Conservation (phyloP, 2,329 filamentous ascomycete genomes). For the Xenoacremonium recifei region DNA sequence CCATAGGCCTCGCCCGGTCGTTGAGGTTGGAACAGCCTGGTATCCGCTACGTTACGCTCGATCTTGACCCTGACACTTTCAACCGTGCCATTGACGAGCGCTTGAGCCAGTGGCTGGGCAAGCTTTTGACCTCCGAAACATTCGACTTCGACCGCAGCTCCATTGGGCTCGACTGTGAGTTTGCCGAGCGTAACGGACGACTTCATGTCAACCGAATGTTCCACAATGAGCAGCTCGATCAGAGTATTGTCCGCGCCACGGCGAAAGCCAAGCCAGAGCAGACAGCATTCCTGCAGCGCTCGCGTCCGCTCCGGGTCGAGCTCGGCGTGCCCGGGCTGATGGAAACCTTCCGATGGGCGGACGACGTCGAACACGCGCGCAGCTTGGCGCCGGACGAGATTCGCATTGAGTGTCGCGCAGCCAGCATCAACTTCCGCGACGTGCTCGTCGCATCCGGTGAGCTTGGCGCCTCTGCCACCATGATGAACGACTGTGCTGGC, state of each 20-base stretch:
- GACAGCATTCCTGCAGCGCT: background rate
- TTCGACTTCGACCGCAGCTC: background rate
- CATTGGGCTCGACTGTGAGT: background rate
- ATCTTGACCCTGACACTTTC: background rate
- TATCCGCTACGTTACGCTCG: background rate
- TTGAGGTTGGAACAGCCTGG: background rate
- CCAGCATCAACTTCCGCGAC: constrained; percentile 14
- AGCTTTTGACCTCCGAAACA: background rate
- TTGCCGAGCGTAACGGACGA: background rate
- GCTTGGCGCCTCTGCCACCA: constrained; percentile 20
- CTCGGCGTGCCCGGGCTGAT: constrained; percentile 10
- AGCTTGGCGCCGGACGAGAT: constrained; percentile 8
- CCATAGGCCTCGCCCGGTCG: background rate
- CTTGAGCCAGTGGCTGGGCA: background rate
- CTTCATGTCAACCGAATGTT: background rate
- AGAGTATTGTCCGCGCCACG: background rate
- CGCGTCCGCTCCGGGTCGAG: constrained; percentile 5
- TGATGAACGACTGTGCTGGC: constrained; percentile 22
- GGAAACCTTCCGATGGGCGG: constrained; percentile 6
- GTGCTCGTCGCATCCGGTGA: constrained; percentile 21
- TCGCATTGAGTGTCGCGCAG: constrained; percentile 8
- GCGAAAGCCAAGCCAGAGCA: background rate
- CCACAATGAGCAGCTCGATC: background rate
- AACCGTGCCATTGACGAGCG: background rate
- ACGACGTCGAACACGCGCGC: constrained; percentile 8